Percentiles rank a stretch among this genome's conserved stretches.
These are phyloP conservation scores for Royoungia palumana DNA, from an alignment of 768 basidiomycete species.

Conservation along the genomic window DNA sequence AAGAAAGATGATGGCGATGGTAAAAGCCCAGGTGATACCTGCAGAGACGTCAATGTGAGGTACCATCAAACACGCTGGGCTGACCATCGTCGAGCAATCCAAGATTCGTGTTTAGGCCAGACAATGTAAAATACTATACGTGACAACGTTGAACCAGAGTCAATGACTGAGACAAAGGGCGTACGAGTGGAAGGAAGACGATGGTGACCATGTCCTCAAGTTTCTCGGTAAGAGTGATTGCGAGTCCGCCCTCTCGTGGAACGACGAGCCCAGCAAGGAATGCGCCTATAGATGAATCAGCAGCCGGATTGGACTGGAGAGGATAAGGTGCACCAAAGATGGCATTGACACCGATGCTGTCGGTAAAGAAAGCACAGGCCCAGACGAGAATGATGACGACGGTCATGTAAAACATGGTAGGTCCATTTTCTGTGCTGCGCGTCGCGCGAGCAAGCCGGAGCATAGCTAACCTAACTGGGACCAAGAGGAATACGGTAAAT, in stretches of 20 bases:
- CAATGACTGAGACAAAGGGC: background rate
- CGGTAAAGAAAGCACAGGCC: constrained; percentile 88
- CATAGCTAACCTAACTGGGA: constrained; percentile 60
- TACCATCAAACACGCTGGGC: constrained; percentile 3
- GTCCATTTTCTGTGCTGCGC: constrained; percentile 78
- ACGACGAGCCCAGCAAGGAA: constrained; percentile 81
- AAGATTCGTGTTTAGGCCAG: constrained; percentile 86
- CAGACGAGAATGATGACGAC: constrained; percentile 77
- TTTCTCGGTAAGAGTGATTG: constrained; percentile 87
- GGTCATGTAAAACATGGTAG: constrained; percentile 89
- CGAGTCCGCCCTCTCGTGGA: constrained; percentile 84
- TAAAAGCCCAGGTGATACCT: constrained; percentile 88
- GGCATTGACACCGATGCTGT: constrained; percentile 87
- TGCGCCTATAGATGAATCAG: constrained; percentile 45
- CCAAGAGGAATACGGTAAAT: constrained; percentile 74
- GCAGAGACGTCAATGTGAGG: constrained; percentile 1
- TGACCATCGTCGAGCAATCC: constrained; percentile 75
- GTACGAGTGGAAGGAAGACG: constrained; percentile 82
- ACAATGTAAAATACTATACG: constrained; percentile 83
- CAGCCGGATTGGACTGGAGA: background rate
- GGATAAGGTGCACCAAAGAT: constrained; percentile 63
- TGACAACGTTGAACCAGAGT: background rate
- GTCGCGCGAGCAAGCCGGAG: constrained; percentile 73
- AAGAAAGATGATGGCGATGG: constrained; percentile 69
- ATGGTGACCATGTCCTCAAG: constrained; percentile 94